phyloP scores from a whole-genome alignment of 495 filamentous ascomycete species.

The Neurospora pannonica region DNA sequence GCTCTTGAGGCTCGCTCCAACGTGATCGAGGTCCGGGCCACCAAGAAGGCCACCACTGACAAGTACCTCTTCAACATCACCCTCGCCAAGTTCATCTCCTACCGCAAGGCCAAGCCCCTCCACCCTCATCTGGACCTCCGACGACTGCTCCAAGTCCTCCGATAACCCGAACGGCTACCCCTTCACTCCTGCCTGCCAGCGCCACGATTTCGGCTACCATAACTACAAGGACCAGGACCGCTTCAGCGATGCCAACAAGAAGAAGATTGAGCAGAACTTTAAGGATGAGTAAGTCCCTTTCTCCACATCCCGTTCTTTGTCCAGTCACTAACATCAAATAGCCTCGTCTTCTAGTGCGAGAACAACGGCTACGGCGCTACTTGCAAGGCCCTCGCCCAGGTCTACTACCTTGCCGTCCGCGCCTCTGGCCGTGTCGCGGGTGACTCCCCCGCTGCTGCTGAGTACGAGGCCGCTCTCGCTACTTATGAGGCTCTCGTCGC shows the following conservation, averaged over 20 bases:
- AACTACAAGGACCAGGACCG: conserved; percentile 33
- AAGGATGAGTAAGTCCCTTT: conserved; percentile 20
- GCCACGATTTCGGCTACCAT: conserved; percentile 41
- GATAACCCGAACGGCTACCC: conserved; percentile 36
- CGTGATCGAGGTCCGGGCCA: conserved; percentile 1
- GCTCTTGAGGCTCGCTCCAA: not conserved
- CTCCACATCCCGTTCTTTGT: not conserved
- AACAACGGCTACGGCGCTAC: not conserved
- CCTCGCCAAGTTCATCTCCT: conserved; percentile 19
- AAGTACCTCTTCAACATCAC: conserved; percentile 23
- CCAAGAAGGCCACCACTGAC: conserved; percentile 20
- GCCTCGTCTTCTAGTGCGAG: conserved; percentile 24
- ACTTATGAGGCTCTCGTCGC: conserved; percentile 19
- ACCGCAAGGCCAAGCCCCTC: conserved; percentile 22
- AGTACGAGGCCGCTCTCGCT: conserved; percentile 24
- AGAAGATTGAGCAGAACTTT: conserved; percentile 33
- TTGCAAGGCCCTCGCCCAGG: conserved; percentile 30
- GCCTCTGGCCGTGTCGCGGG: conserved; percentile 11
- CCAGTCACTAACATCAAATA: conserved; percentile 2
- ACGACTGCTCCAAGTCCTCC: conserved; percentile 31
- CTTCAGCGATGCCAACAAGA: conserved; percentile 23
- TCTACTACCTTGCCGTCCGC: conserved; percentile 37
- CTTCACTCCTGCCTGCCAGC: conserved; percentile 30
- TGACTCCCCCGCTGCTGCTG: conserved; percentile 18
- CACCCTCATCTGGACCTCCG: conserved; percentile 29